These are phyloP conservation scores for Solanum commersonii DNA, from an alignment of 257 asterid species.

Conservation along the genomic window DNA sequence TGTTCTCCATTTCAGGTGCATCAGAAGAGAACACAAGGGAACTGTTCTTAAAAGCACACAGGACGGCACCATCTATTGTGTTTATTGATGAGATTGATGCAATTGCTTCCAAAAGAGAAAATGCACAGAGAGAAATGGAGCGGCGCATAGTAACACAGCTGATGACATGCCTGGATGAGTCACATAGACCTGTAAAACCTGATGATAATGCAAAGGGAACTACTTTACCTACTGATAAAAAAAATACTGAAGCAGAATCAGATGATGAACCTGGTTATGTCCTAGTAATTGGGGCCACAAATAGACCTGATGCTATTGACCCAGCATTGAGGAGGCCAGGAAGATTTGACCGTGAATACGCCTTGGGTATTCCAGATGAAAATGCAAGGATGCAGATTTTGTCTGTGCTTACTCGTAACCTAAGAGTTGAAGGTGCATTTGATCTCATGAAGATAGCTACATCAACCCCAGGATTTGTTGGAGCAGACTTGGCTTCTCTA, in stretches of 20 bases:
- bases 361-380: slow-evolving; percentile 75
- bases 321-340: slow-evolving; percentile 92
- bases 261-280: slow-evolving; percentile 43
- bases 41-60: slow-evolving; percentile 63
- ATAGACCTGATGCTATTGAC: slow-evolving; percentile 81
- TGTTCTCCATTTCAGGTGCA: slow-evolving; percentile 40
- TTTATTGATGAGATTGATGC: slow-evolving; percentile 96
- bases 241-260: slow-evolving; percentile 1
- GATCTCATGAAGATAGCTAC: slow-evolving; percentile 75
- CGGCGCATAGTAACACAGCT: slow-evolving; percentile 75
- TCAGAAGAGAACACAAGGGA: slow-evolving; percentile 80
- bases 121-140: slow-evolving; percentile 73
- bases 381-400: slow-evolving; percentile 60
- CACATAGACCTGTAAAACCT: slow-evolving; percentile 32
- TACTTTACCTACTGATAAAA: neutral
- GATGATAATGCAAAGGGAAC: slow-evolving; percentile 6
- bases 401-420: slow-evolving; percentile 42
- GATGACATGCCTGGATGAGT: slow-evolving; percentile 86
- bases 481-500: slow-evolving; percentile 78
- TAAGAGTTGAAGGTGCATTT: slow-evolving; percentile 70
- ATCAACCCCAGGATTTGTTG: slow-evolving; percentile 81
- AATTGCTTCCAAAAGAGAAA: slow-evolving; percentile 83
- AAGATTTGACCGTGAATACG: slow-evolving; percentile 77
- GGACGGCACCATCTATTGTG: slow-evolving; percentile 88
- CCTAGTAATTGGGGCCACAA: slow-evolving; percentile 85